Evolutionary conservation across 306 rosid genomes (phyloP), one percentile per base, ranked within the genome.

Genomic region (Citrullus mucosospermus): DNA sequence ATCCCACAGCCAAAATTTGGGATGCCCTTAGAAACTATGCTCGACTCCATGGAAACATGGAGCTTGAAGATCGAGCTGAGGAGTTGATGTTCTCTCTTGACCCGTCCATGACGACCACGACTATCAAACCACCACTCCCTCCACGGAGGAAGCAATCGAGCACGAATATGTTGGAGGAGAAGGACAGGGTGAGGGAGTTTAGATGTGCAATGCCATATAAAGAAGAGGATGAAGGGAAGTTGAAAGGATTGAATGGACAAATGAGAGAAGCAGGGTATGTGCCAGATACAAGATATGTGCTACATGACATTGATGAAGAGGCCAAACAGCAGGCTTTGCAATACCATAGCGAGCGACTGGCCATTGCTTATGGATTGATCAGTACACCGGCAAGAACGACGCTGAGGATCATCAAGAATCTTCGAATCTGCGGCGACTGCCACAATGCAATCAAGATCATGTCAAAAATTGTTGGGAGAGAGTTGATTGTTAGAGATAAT

Each of bases 321-420:
- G 97, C 93, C 39, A 94, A 94, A 78, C 93, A 90, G 87, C 92
- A 88, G 86, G 98, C 98, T 8, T 85, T 92, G 89, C 96, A 87
- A 61, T 92, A 94, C 82, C 98, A 92, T 22, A 94, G 97, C 2
- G 97, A 94, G 81, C 93, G 96, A 30, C 82, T 94, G 80, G 98
- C 98, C 1, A 91, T 94, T 82, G 97, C 97, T 78, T 94, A 92
- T 48, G 98, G 98, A 75, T 89, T 94, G 82, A 94, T 94, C 74
- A 90, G 98, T 83, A 94, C 98, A 66, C 98, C 97, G 0, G 91
- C 98, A 0, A 89, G 98, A 87, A 91, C 96, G 28, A 92, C 96
- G n/a, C 89, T 94, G 39, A 88, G 98, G 84, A 94, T 94, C 73
- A 94, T 94, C 68, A 94, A 94, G 90, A 94, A 94, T 82, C 89